Evolutionary conservation across 2,329 filamentous ascomycete genomes (phyloP), one percentile per base, ranked within the genome.

Genomic region (Aspergillus quadricinctus): DNA sequence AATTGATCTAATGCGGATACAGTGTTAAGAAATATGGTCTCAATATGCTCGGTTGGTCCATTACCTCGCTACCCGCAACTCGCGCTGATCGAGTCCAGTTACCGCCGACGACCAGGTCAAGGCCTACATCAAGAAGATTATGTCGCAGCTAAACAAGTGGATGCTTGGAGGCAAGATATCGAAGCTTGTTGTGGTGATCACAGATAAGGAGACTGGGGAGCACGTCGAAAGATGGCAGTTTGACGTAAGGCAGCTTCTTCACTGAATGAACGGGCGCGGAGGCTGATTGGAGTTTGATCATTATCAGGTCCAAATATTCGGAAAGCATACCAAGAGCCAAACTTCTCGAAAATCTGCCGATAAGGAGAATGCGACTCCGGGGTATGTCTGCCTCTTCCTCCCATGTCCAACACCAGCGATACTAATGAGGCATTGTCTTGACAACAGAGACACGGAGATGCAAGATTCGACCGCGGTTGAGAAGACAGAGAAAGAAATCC

Each of bases 71-170:
- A 27, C 19, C 19, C 27, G 17, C 31, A 55, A 54, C 57, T 55
- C 50, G 27, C 55, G 45, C 57, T 66, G 48, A 65, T 59, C 49
- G 49, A 67, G 64, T 54, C 57, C 71, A 87, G 92, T 97, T 52
- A 95, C 93, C 31, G 86, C 92, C 61, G 94, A 99, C 73, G 94
- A 97, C 79, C 93, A 99, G 78, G 94, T 99, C 72, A 96, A 96
- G 77, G 91, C 92, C 31, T 99, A 99, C 78, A 96, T 99, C 81
- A 97, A 96, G 77, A 96, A 95, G 78, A 97, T 99, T 78, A 99
- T 97, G 92, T 88, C 87, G 28, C 94, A 99, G 76, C 85, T 99
- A 57, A 93, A 95, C 78, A 91, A 90, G 72, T 99, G 94, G 94
- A 97, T 97, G 92, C 82, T 92, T 53, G 90, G 89, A 66, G 91